A percentile compares a stretch with the other conserved stretches of the same genome.
Conservation (phyloP, 495 filamentous ascomycete genomes). For the Talaromyces ruber region DNA sequence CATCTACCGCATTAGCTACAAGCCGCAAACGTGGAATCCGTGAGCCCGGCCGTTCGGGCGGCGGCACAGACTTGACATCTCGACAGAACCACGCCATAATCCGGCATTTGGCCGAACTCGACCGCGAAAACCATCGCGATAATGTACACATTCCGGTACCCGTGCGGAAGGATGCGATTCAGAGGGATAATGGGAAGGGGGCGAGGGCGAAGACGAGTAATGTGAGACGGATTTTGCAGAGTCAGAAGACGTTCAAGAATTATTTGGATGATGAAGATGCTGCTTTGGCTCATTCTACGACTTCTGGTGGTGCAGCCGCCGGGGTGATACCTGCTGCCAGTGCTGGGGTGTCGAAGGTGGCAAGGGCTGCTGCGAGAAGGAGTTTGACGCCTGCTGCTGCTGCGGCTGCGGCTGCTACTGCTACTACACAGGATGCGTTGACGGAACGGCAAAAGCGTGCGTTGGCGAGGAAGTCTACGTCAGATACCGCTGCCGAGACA, state of each 20-base stretch:
- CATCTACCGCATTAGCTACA: slow-evolving; percentile 43
- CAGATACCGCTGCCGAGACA: slow-evolving; percentile 14
- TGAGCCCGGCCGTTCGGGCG: slow-evolving; percentile 28
- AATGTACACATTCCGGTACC: slow-evolving; percentile 56
- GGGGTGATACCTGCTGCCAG: neutral
- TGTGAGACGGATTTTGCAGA: slow-evolving; percentile 84
- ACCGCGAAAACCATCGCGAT: slow-evolving; percentile 69
- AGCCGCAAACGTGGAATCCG: slow-evolving; percentile 52
- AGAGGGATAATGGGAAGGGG: neutral
- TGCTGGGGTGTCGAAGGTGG: slow-evolving; percentile 2
- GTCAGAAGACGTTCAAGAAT: slow-evolving; percentile 86
- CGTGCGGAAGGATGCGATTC: slow-evolving; percentile 32
- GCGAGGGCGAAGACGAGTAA: slow-evolving; percentile 24
- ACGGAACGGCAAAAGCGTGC: slow-evolving; percentile 3
- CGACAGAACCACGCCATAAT: slow-evolving; percentile 69
- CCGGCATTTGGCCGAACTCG: slow-evolving; percentile 70
- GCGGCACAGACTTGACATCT: slow-evolving; percentile 55
- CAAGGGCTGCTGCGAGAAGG: slow-evolving; percentile 17
- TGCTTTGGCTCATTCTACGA: slow-evolving; percentile 34
- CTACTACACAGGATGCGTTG: neutral
- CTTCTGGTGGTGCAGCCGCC: neutral
- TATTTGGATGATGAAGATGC: slow-evolving; percentile 87
- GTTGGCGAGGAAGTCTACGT: slow-evolving; percentile 2
- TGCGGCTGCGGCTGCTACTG: slow-evolving; percentile 11
- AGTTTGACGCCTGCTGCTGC: slow-evolving; percentile 30